phyloP scores from a whole-genome alignment of 2,329 filamentous ascomycete genomes.

The Emydomyces testavorans region DNA sequence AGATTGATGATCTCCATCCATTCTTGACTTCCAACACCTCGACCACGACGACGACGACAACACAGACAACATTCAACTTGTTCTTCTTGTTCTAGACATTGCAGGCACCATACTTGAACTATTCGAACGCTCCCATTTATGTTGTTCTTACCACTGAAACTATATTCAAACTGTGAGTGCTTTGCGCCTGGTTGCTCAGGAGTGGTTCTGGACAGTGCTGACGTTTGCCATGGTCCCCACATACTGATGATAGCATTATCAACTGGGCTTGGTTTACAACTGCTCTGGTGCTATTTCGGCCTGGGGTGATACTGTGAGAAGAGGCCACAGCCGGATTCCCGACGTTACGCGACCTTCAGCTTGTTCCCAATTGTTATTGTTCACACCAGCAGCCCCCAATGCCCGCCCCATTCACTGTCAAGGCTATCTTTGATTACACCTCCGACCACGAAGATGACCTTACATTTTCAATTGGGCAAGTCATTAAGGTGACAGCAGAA shows the following conservation, averaged over 20 bases:
- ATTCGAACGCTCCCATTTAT: neutral
- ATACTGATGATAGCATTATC: neutral
- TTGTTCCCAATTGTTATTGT: slow-evolving; percentile 17
- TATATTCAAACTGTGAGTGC: neutral
- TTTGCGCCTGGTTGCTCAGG: neutral
- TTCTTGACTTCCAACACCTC: neutral
- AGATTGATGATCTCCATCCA: too few species aligned
- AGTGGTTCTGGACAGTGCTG: neutral
- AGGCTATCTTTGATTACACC: slow-evolving; percentile 86
- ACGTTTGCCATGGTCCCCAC: neutral
- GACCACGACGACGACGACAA: slow-evolving; percentile 1
- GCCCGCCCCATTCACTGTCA: slow-evolving; percentile 77
- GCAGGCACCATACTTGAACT: neutral
- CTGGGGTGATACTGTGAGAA: neutral
- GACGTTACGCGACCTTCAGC: neutral
- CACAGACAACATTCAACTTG: neutral
- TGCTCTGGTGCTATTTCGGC: neutral
- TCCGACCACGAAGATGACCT: slow-evolving; percentile 93
- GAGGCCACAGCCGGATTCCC: neutral
- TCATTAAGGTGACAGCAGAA: slow-evolving; percentile 85
- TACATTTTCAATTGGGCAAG: slow-evolving; percentile 69
- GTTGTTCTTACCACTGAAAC: neutral
- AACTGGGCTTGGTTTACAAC: neutral
- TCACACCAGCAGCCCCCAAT: slow-evolving; percentile 41
- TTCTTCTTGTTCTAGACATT: neutral